These are phyloP conservation scores for Pseudozyma thailandica DNA, from an alignment of 1,284 basidiomycete species.

Conservation along the genomic window DNA sequence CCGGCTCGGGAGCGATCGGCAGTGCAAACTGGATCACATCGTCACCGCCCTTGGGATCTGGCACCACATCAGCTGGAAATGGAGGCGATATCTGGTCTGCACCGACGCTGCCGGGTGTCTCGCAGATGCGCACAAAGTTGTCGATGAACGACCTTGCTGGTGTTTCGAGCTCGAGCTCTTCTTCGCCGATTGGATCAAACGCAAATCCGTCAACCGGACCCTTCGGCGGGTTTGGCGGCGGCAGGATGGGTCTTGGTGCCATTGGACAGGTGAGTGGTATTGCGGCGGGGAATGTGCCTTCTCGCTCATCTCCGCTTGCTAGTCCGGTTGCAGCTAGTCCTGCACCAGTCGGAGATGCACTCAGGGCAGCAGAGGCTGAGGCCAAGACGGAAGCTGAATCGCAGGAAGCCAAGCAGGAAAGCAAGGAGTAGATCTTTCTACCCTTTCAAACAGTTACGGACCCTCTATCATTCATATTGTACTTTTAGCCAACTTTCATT, in stretches of 20 bases:
- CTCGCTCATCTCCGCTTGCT: conserved; percentile 10
- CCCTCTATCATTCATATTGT: conserved; percentile 6
- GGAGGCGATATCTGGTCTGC: conserved; percentile 45
- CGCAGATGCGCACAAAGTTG: conserved; percentile 22
- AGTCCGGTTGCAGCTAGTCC: conserved; percentile 10
- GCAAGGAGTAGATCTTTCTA: background rate
- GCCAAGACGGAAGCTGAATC: background rate
- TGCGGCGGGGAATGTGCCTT: conserved; percentile 5
- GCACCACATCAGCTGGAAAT: background rate
- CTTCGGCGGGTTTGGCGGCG: conserved; percentile 16
- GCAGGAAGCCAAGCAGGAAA: background rate
- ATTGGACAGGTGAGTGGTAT: conserved; percentile 16
- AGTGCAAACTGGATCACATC: conserved; percentile 30
- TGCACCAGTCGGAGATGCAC: background rate
- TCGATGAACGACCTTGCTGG: conserved; percentile 22
- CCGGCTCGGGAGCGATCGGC: background rate
- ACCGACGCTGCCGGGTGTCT: conserved; percentile 19
- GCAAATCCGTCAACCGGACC: background rate
- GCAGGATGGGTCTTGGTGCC: conserved; percentile 22
- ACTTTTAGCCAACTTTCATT: conserved; percentile 13
- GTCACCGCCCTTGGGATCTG: conserved; percentile 33
- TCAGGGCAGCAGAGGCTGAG: background rate
- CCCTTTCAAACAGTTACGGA: background rate
- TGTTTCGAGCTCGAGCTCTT: background rate
- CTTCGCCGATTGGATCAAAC: background rate